Evolutionary conservation across 345 rosid species (phyloP).

Genomic region (Cardiospermum halicacabum): DNA sequence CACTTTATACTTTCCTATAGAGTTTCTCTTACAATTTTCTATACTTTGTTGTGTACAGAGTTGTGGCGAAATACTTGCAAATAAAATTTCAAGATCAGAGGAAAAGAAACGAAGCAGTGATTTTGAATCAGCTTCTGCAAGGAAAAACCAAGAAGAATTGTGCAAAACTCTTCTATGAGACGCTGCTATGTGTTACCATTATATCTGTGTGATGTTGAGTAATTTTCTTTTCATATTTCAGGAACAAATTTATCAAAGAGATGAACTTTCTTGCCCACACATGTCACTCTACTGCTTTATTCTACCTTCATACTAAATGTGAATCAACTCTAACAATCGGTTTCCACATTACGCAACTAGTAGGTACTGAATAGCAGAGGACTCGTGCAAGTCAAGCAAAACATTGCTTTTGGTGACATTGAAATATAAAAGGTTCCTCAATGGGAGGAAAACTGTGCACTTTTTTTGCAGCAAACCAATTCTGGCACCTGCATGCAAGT

Average conservation of each 20-base stretch:
- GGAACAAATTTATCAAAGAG: not conserved
- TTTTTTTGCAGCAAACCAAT: not conserved
- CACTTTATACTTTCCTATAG: not conserved
- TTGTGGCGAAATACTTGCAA: slow-evolving; percentile 42
- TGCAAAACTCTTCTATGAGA: slow-evolving; percentile 80
- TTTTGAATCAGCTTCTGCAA: slow-evolving; percentile 38
- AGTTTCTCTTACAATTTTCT: slow-evolving; percentile 8
- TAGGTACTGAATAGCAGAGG: slow-evolving; percentile 72
- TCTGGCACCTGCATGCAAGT: too few species aligned
- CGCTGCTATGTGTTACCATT: slow-evolving; percentile 58
- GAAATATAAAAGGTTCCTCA: slow-evolving; percentile 28
- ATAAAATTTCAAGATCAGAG: slow-evolving; percentile 32
- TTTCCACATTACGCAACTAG: slow-evolving; percentile 8
- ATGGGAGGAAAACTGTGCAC: slow-evolving; percentile 20
- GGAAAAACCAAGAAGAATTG: slow-evolving; percentile 57
- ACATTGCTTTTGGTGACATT: slow-evolving; percentile 47
- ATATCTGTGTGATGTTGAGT: too few species aligned
- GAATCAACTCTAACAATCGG: slow-evolving; percentile 8
- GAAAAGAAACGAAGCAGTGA: slow-evolving; percentile 43
- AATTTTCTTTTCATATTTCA: too few species aligned
- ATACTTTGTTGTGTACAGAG: slow-evolving; percentile 37
- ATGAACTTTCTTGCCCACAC: not conserved
- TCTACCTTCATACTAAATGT: not conserved
- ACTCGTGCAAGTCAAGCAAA: slow-evolving; percentile 57
- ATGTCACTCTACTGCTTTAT: not conserved